A percentile compares a stretch with the other conserved stretches of the same genome.
phyloP scores from a whole-genome alignment of 768 basidiomycete genomes.

The Amanita thiersii region DNA sequence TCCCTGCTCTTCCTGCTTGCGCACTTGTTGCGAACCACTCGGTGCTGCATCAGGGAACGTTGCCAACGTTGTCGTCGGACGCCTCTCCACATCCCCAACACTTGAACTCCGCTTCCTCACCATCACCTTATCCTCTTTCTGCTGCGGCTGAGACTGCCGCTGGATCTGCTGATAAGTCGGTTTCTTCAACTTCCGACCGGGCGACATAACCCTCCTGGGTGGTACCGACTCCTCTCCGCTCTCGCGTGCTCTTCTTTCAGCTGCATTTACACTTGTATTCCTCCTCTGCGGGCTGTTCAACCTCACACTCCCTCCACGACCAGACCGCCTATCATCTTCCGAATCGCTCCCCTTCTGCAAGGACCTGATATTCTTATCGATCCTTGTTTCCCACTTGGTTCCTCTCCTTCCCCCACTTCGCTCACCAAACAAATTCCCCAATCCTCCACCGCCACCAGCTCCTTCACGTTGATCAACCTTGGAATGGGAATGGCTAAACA shows the following conservation, averaged over 20 bases:
- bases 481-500: slow-evolving; percentile 3
- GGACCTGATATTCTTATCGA: slow-evolving; percentile 17
- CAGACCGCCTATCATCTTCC: not conserved
- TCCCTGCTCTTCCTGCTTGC: not conserved
- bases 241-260: not conserved
- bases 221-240: not conserved
- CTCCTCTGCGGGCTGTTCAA: slow-evolving; percentile 2
- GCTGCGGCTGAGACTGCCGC: not conserved
- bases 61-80: not conserved
- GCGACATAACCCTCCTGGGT: no score
- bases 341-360: slow-evolving; percentile 8
- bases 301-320: not conserved
- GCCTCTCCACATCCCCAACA: slow-evolving; percentile 8
- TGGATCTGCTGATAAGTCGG: no score
- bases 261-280: not conserved
- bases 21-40: no score
- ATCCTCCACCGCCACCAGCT: not conserved
- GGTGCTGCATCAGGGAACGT: not conserved
- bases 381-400: slow-evolving; percentile 13
- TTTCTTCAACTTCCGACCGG: no score
- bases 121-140: slow-evolving; percentile 6
- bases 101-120: slow-evolving; percentile 10
- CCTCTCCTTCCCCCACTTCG: slow-evolving; percentile 8
- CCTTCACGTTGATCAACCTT: not conserved
- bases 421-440: not conserved